These are phyloP conservation scores for Diaporthe eres DNA, from an alignment of 2,329 filamentous ascomycete genomes.

Conservation along the genomic window DNA sequence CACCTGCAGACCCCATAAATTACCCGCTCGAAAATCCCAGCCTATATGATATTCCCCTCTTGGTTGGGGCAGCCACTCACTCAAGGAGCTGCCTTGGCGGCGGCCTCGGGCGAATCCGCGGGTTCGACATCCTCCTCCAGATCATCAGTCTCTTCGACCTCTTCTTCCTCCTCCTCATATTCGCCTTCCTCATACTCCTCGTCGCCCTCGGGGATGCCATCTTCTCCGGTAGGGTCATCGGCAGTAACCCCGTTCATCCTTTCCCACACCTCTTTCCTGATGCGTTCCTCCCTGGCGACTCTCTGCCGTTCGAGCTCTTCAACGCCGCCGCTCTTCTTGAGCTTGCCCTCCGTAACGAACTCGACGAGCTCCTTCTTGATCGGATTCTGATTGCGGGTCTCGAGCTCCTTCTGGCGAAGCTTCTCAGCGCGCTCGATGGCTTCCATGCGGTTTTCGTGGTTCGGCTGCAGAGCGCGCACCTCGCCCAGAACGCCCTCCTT, in stretches of 20 bases:
- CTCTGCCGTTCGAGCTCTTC: conserved; percentile 92
- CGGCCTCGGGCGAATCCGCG: conserved; percentile 28
- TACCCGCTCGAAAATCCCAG: conserved; percentile 18
- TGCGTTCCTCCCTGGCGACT: conserved; percentile 87
- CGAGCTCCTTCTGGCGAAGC: conserved; percentile 88
- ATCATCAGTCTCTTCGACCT: conserved; percentile 23
- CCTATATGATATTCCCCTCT: not conserved
- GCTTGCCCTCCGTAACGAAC: conserved; percentile 90
- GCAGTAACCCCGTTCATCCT: conserved; percentile 70
- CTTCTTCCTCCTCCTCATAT: conserved; percentile 27
- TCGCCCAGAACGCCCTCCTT: conserved; percentile 95
- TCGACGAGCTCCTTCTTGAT: conserved; percentile 87
- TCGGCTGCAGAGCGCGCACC: conserved; percentile 92
- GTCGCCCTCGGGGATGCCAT: conserved; percentile 46
- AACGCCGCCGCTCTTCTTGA: conserved; percentile 96
- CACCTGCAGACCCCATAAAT: conserved; percentile 13
- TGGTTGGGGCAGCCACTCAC: not conserved
- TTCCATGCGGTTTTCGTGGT: conserved; percentile 92
- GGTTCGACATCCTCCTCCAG: conserved; percentile 22
- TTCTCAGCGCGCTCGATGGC: conserved; percentile 98
- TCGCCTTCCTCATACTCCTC: conserved; percentile 34
- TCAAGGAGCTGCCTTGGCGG: conserved; percentile 33
- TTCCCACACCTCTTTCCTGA: conserved; percentile 84
- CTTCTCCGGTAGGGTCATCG: conserved; percentile 58
- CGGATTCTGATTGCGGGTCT: conserved; percentile 78